Evolutionary conservation across 352 stramenopile genomes (phyloP), one percentile per base, ranked within the genome.

Genomic region (Phytopythium chamaehyphon): DNA sequence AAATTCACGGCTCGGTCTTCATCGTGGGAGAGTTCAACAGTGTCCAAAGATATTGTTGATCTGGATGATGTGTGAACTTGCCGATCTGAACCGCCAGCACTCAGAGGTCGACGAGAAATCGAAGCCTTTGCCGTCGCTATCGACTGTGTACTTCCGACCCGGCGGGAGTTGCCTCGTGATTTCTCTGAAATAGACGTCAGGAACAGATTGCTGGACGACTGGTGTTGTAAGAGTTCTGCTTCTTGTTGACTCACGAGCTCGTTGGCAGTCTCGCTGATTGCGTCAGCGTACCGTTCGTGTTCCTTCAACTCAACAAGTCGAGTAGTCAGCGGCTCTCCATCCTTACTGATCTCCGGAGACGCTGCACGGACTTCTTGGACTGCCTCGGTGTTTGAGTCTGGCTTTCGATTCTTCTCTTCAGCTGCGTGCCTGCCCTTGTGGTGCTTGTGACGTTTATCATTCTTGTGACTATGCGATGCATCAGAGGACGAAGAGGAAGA

Each of bases 231-330:
- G 26, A 40, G 44, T 22, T 40, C 48, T 58, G 21, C 19, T 38
- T 51, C 50, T n/a, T 45, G 38, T 26, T 31, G 21, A 22, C 11
- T 39, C 21, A 63, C 60, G 3, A 45, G 48, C 38, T 72, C 64
- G 50, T 66, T 44, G 28, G 50, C 63, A 9, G 31, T 47, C 39
- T 52, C 43, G 11, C 56, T 62, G 31, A 72, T 72, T 39, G 65
- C 55, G 40, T 54, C 53, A 33, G 64, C 64, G 18, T 61, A 72
- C 1, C 52, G 40, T 38, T 69, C 64, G 38, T 61, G 64, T 26
- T 72, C 64, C 55, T 55, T 72, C 15, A 55, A 36, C 3, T 61
- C 51, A 42, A 72, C 33, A 15, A 44, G 7, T 36, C 22, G 31
- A 3, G 31, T 21, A 6, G 47, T 53, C 6, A 44, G 5, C 4